Evolutionary conservation across 78 protist species (phyloP), one percentile per base, ranked within the genome.

Genomic region (Dictyostelium capitatum): DNA sequence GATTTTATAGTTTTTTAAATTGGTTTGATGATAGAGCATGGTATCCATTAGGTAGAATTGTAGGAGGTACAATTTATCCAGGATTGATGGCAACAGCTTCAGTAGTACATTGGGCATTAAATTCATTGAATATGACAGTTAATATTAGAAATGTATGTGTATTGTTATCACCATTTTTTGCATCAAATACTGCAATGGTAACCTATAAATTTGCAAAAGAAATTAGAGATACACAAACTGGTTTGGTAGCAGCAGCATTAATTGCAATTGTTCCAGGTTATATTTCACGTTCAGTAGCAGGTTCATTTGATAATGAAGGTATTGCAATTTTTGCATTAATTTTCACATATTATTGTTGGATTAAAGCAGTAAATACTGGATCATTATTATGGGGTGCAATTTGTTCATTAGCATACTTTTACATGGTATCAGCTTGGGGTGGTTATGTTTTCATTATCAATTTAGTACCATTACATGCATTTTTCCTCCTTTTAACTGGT

Each of bases 11-110:
- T 54, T 99, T 99, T 94, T 83, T 65, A 95, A 97, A 97, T 96
- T 99, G 99, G 99, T 99, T 98, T 78, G 99, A 98, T 92, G 95
- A 97, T 25, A 43, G 62, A 4, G 47, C 97, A 12, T 99, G 99
- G 99, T 99, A 99, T 77, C 99, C 99, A 17, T 95, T 99, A 6
- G 99, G 99, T 20, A 96, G 99, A 17, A 91, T 93, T 28, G 99
- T 99, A 19, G 99, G 99, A 56, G 96, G 96, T 50, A 99, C 99
- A 17, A 90, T 98, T 78, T 99, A 98, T 95, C 99, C 99, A 14
- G 99, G 99, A 19, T 96, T 99, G 19, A 97, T 98, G 99, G 64
- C 95, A 65, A 98, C 99, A 25, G 96, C 99, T 1, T 99, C 92
- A 6, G 28, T 64, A 43, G 77, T 97, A 23, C 95, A 98, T 96